These are phyloP conservation scores for Agaricus bisporus DNA, from an alignment of 768 basidiomycete species.

Conservation along the genomic window DNA sequence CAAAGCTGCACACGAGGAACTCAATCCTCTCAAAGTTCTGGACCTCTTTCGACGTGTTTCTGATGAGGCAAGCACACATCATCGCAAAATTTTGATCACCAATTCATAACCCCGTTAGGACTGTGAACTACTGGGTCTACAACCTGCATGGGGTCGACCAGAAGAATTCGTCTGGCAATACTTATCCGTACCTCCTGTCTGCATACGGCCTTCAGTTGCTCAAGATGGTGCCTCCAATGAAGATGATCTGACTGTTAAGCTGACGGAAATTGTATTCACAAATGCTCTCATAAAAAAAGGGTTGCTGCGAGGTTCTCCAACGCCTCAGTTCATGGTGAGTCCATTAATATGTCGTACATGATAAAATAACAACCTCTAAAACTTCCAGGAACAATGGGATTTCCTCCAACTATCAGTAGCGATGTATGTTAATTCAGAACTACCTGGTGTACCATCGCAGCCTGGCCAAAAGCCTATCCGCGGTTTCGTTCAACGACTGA, in stretches of 20 bases:
- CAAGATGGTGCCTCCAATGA: slow-evolving; percentile 99
- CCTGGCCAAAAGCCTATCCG: slow-evolving; percentile 91
- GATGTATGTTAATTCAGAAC: slow-evolving; percentile 96
- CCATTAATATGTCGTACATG: not conserved
- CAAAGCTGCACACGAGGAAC: slow-evolving; percentile 86
- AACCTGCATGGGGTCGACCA: slow-evolving; percentile 84
- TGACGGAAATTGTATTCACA: slow-evolving; percentile 93
- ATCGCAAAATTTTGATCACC: not conserved
- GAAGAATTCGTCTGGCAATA: slow-evolving; percentile 99
- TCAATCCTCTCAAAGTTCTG: slow-evolving; percentile 90
- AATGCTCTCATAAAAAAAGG: slow-evolving; percentile 91
- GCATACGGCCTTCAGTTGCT: slow-evolving; percentile 93
- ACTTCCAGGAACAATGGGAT: slow-evolving; percentile 90
- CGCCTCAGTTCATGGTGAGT: slow-evolving; percentile 80
- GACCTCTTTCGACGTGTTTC: slow-evolving; percentile 91
- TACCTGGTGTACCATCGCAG: slow-evolving; percentile 87
- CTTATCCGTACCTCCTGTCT: slow-evolving; percentile 95
- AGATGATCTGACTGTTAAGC: slow-evolving; percentile 95
- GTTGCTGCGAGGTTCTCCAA: slow-evolving; percentile 81
- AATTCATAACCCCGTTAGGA: slow-evolving; percentile 46
- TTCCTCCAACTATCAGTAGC: slow-evolving; percentile 92
- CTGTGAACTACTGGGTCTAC: slow-evolving; percentile 88
- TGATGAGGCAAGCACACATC: slow-evolving; percentile 57
- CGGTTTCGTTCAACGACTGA: slow-evolving; percentile 95
- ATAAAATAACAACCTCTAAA: not conserved